phyloP scores from a whole-genome alignment of 2,329 filamentous ascomycete genomes.

The Hysterium pulicare region DNA sequence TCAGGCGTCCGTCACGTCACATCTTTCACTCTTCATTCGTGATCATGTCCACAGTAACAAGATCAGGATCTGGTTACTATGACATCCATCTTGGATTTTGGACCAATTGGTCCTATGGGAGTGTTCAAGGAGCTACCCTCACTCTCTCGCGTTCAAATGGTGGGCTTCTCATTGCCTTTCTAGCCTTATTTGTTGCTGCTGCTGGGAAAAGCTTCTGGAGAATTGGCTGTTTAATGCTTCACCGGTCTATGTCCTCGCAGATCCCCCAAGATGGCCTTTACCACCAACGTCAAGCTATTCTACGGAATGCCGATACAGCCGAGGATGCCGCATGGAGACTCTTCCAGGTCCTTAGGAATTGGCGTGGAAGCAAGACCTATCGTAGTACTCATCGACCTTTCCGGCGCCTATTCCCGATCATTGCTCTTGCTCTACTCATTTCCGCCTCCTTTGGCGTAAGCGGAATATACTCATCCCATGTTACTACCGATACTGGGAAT shows the following conservation, averaged over 20 bases:
- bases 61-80: too few species aligned
- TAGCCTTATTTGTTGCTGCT: conserved; percentile 30
- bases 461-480: conserved; percentile 31
- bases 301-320: conserved; percentile 29
- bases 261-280: conserved; percentile 26
- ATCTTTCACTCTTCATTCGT: too few species aligned
- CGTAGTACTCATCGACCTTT: neutral
- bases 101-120: conserved; percentile 33
- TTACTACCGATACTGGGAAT: conserved; percentile 27
- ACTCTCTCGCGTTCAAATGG: conserved; percentile 28
- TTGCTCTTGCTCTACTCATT: conserved; percentile 15
- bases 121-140: conserved; percentile 28
- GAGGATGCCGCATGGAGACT: conserved; percentile 7
- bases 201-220: conserved; percentile 26
- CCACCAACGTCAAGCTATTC: conserved; percentile 31
- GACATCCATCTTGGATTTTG: conserved; percentile 26
- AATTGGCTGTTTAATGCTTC: conserved; percentile 25
- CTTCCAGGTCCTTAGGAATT: conserved; percentile 4
- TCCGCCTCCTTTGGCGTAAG: conserved; percentile 20
- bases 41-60: too few species aligned
- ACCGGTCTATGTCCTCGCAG: conserved; percentile 15
- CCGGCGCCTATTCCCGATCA: conserved; percentile 14
- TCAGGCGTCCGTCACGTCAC: too few species aligned
- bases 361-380: too few species aligned
- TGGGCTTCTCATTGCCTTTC: conserved; percentile 31